Evolutionary conservation across 164 flowering plant species (phyloP).

Genomic region (Echeveria elegans): DNA sequence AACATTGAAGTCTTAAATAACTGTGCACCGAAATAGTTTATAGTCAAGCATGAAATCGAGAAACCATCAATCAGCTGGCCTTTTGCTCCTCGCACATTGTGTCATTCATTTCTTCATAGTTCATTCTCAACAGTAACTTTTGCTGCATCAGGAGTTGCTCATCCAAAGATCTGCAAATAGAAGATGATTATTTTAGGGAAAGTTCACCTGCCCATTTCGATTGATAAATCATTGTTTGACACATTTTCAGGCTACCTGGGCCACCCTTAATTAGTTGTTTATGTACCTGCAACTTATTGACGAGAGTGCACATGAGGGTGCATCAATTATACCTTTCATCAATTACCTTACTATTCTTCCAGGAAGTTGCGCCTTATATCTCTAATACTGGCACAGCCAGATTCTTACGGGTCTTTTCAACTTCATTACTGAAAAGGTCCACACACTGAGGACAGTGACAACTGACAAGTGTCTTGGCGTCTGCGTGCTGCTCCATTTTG

Average conservation of each 20-base stretch:
- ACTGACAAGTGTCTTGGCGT: too few relatives aligned
- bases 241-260: not conserved
- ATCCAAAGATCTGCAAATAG: not conserved
- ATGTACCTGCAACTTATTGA: not conserved
- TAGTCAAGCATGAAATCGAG: too few relatives aligned
- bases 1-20: not conserved
- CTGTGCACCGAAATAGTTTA: not conserved
- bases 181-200: constrained; percentile 1
- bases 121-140: not conserved
- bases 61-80: too few relatives aligned
- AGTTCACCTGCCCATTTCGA: not conserved
- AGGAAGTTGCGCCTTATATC: too few relatives aligned
- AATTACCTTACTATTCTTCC: too few relatives aligned
- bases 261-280: not conserved
- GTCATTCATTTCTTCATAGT: not conserved
- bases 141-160: not conserved
- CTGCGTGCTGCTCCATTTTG: too few relatives aligned
- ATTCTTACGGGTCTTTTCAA: too few relatives aligned
- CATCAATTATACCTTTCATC: not conserved
- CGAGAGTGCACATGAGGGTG: not conserved
- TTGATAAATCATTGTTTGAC: constrained; percentile 3
- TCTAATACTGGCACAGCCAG: too few relatives aligned
- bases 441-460: too few relatives aligned
- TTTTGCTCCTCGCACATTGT: not conserved
- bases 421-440: not conserved